These are phyloP conservation scores for Omphalotus guepiniiformis DNA, from an alignment of 768 basidiomycete genomes.

Conservation along the genomic window DNA sequence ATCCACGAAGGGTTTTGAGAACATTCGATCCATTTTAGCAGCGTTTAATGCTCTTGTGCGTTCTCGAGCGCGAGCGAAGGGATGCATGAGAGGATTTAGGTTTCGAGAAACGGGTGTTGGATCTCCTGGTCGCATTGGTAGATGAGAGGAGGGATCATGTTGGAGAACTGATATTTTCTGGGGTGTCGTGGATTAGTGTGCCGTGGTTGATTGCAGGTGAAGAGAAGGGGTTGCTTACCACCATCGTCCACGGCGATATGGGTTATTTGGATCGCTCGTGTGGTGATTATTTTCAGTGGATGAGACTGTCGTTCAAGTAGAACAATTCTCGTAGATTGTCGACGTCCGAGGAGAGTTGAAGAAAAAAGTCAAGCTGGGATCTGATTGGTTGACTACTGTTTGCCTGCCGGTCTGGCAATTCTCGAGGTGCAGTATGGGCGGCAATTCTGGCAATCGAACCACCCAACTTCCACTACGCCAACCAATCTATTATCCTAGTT, in stretches of 20 bases:
- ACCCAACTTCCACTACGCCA: too few species aligned
- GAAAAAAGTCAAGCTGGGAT: not conserved
- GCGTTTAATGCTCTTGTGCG: slow-evolving; percentile 92
- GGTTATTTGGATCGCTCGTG: not conserved
- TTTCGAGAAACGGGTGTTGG: slow-evolving; percentile 88
- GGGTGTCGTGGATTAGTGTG: not conserved
- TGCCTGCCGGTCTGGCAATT: too few species aligned
- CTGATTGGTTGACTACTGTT: too few species aligned
- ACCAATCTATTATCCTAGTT: too few species aligned
- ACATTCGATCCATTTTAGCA: slow-evolving; percentile 94
- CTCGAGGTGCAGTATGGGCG: too few species aligned
- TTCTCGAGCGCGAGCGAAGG: slow-evolving; percentile 89
- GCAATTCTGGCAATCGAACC: too few species aligned
- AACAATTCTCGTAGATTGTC: too few species aligned
- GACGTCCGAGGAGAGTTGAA: not conserved
- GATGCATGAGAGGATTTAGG: slow-evolving; percentile 92
- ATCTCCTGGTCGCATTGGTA: slow-evolving; percentile 74
- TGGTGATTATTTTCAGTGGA: too few species aligned
- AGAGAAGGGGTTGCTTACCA: not conserved
- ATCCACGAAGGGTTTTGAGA: slow-evolving; percentile 94
- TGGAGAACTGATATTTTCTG: slow-evolving; percentile 88
- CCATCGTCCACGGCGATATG: not conserved
- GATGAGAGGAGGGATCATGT: slow-evolving; percentile 71
- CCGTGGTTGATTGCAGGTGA: too few species aligned
- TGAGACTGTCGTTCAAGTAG: too few species aligned